phyloP scores from a whole-genome alignment of 176 grass and related monocot genomes.

The Alloteropsis semialata region DNA sequence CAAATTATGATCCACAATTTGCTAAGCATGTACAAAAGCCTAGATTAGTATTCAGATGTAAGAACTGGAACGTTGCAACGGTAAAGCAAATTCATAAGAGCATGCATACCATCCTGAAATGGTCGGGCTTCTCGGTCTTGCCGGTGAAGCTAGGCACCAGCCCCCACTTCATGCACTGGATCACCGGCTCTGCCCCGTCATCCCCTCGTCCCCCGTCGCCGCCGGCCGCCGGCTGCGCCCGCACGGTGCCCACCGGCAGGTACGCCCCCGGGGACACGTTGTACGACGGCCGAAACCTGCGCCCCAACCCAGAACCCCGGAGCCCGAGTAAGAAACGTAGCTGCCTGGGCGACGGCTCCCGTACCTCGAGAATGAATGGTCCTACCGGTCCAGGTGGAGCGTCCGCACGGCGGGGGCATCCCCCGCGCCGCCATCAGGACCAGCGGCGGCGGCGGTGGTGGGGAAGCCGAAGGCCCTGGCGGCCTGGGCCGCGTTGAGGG shows the following conservation, averaged over 20 bases:
- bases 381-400: constrained; percentile 31
- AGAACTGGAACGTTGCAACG: not conserved
- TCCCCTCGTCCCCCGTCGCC: not conserved
- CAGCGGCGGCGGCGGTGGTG: not conserved
- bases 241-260: constrained; percentile 54
- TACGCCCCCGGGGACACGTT: constrained; percentile 73
- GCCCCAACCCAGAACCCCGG: not conserved
- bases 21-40: not conserved
- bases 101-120: constrained; percentile 80
- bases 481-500: constrained; percentile 46
- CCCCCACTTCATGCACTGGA: constrained; percentile 96
- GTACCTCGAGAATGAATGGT: not conserved
- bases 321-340: not conserved
- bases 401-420: constrained; percentile 40
- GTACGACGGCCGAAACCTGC: constrained; percentile 79
- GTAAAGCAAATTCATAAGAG: not conserved
- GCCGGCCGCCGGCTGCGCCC: not conserved
- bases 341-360: not conserved
- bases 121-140: constrained; percentile 79
- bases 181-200: constrained; percentile 34
- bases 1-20: not conserved
- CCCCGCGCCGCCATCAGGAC: constrained; percentile 9
- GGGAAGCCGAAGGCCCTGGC: constrained; percentile 63
- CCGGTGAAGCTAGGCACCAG: constrained; percentile 88
- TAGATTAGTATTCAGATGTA: not conserved